Base-by-base conservation (phyloP, 177 flowering plant species). In the Vitis hybrid region DNA sequence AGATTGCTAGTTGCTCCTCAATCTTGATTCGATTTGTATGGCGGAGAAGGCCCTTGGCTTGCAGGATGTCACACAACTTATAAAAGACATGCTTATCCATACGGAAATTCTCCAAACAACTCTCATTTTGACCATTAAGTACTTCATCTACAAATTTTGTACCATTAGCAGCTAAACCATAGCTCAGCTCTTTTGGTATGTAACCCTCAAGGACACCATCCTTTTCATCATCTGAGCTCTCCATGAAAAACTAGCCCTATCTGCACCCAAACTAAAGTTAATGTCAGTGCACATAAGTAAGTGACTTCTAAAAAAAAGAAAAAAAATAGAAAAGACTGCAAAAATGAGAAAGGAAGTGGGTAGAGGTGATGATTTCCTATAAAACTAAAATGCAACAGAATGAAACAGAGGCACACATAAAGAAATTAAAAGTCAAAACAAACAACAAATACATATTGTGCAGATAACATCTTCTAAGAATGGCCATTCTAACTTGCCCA, bases 1-100 rank as follows among this genome's bases (percentile, higher is more conserved):
- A 89, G 66, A 87, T 89, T 64, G 87, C 90, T 29, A 89, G 71
- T 60, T 87, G 93, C 80, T 89, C 90, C 78, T 89, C 90, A 63
- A 89, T 83, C 79, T 83, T 85, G 67, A 89, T 82, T 59, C 86
- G 73, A 60, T 77, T 77, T 59, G 90, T 89, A 70, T 85, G 87
- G 26, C 82, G 88, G 12, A 89, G 72, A 21, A 87, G 66, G 68
- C 88, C 88, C 77, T 69, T 87, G 56, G 78, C 70, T 72, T 80
- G 88, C 59, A 87, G 74, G 68, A 81, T 80, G 56, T 83, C 83
- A 72, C 89, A 87, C 52, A 87, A 62, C 77, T 84, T 89, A 45
- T 77, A 83, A 56, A 89, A 87, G 12, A 83, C 81, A 10, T 79
- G 86, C 68, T 86, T 89, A 66, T 85, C 90, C 93, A 89, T 87